Percentiles rank a stretch among this genome's conserved stretches.
Evolutionary conservation across 108 stramenopile species (phyloP).

Genomic region (Skeletonema potamos): DNA sequence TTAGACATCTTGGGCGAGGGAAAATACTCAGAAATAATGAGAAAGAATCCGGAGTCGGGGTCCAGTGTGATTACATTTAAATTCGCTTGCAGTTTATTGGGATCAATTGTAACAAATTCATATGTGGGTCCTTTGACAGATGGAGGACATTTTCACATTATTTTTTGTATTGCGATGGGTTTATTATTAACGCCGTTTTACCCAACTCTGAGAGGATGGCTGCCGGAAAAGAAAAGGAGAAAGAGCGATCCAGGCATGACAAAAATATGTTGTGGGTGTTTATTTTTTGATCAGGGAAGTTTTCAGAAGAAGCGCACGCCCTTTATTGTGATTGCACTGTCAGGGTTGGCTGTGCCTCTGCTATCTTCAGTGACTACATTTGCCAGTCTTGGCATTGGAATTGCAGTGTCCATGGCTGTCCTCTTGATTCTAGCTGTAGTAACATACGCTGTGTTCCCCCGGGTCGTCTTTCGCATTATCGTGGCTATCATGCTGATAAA

Average conservation of each 20-base stretch:
- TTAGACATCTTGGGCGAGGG: conserved; percentile 46
- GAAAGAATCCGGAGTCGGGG: conserved; percentile 33
- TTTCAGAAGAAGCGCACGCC: conserved; percentile 41
- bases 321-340: conserved; percentile 45
- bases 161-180: conserved; percentile 41
- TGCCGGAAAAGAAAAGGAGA: conserved; percentile 41
- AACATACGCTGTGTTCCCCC: conserved; percentile 29
- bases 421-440: conserved; percentile 3
- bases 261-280: conserved; percentile 27
- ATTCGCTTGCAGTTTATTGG: conserved; percentile 25
- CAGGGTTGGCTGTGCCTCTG: conserved; percentile 31
- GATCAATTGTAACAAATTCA: conserved; percentile 23
- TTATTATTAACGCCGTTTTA: conserved; percentile 33
- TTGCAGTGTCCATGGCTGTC: conserved; percentile 18
- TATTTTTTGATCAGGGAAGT: conserved; percentile 40
- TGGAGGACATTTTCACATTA: conserved; percentile 27
- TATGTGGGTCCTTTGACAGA: conserved; percentile 50
- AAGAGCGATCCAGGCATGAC: conserved; percentile 29
- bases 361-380: conserved; percentile 39
- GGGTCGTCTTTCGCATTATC: conserved; percentile 23
- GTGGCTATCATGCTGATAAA: conserved; percentile 31
- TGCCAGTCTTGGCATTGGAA: conserved; percentile 30
- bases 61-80: conserved; percentile 36
- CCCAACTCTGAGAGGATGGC: conserved; percentile 46
- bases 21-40: conserved; percentile 46